Percentiles rank a stretch among this genome's conserved stretches.
These are phyloP conservation scores for Sarocladium oryzae DNA, from an alignment of 2,329 filamentous ascomycete genomes.

Conservation along the genomic window DNA sequence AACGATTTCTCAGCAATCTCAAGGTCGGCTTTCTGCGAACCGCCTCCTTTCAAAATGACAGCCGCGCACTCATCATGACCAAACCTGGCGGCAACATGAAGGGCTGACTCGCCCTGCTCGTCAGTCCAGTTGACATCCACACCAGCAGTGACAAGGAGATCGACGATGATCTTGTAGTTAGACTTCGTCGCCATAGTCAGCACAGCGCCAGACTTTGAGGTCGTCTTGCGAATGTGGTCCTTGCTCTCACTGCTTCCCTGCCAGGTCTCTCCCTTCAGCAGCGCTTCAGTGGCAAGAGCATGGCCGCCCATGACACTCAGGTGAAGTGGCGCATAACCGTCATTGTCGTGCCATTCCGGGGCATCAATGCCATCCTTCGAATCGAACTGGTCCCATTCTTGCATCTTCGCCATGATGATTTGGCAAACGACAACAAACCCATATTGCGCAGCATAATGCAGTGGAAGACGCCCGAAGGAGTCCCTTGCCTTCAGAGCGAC, in stretches of 20 bases:
- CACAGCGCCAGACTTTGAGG: conserved; percentile 80
- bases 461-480: conserved; percentile 72
- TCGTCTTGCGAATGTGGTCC: conserved; percentile 57
- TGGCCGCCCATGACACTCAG: conserved; percentile 90
- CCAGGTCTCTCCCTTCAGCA: conserved; percentile 78
- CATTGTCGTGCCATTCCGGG: conserved; percentile 81
- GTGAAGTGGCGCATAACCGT: conserved; percentile 86
- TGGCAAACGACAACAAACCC: conserved; percentile 89
- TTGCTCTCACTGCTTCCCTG: conserved; percentile 57
- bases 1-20: conserved; percentile 79
- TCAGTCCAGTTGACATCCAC: conserved; percentile 94
- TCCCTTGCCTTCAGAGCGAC: conserved; percentile 63
- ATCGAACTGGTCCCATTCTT: conserved; percentile 81
- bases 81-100: conserved; percentile 87
- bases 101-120: conserved; percentile 79
- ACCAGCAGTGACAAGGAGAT: conserved; percentile 80
- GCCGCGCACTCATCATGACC: conserved; percentile 76
- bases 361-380: conserved; percentile 82
- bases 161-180: conserved; percentile 78
- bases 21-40: conserved; percentile 65
- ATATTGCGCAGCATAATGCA: conserved; percentile 93
- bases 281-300: conserved; percentile 71
- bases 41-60: conserved; percentile 64
- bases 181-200: conserved; percentile 82
- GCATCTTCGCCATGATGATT: conserved; percentile 80